These are phyloP conservation scores for Powellomyces hirtus DNA, from an alignment of 192 early-diverging fungal genomes.

Conservation along the genomic window DNA sequence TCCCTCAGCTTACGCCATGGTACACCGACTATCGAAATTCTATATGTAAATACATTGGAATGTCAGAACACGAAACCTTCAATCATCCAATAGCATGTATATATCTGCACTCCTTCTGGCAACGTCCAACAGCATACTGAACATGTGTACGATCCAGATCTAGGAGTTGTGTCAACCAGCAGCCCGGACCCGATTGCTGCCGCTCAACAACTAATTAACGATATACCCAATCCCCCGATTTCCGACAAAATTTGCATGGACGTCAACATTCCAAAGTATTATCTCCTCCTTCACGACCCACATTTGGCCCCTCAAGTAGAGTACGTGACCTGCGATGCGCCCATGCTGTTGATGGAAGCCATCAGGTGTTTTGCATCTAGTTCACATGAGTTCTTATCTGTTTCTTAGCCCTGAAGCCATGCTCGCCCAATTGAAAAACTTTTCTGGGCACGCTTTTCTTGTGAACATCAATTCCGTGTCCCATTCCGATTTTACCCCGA, in stretches of 20 bases:
- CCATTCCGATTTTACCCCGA: not conserved
- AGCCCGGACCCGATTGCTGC: constrained; percentile 75
- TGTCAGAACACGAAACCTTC: constrained; percentile 90
- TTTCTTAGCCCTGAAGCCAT: constrained; percentile 59
- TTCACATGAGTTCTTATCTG: not conserved
- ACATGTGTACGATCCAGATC: constrained; percentile 10
- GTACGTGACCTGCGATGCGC: constrained; percentile 4
- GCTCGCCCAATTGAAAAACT: constrained; percentile 59
- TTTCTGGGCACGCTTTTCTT: constrained; percentile 59
- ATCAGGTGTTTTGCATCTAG: not conserved
- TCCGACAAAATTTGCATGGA: constrained; percentile 71
- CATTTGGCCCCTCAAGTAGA: constrained; percentile 25
- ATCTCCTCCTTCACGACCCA: constrained; percentile 83
- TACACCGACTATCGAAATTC: constrained; percentile 72
- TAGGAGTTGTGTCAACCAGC: constrained; percentile 63
- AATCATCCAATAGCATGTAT: constrained; percentile 88
- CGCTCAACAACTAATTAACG: constrained; percentile 39
- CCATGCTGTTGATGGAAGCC: not conserved
- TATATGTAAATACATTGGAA: constrained; percentile 59
- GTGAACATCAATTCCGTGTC: constrained; percentile 56
- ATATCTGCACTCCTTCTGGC: not conserved
- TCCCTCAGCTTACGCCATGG: constrained; percentile 81
- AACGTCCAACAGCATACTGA: not conserved
- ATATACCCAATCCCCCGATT: constrained; percentile 44
- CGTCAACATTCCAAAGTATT: constrained; percentile 75